Conservation (phyloP, 768 basidiomycete genomes). For the Dacryopinax spathularia region DNA sequence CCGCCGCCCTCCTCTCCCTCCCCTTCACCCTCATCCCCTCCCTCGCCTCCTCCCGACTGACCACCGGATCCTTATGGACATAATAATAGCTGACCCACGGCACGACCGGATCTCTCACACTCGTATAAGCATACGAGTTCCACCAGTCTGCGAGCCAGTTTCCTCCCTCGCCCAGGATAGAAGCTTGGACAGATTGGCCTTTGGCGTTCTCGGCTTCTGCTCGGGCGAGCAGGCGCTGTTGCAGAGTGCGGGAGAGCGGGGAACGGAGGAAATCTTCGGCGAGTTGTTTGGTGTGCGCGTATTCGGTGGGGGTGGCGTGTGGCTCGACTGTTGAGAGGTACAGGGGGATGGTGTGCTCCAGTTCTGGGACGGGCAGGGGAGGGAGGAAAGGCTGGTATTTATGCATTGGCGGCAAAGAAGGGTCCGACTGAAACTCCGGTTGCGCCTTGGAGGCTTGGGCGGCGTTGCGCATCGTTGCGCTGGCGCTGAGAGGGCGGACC, state of each 20-base stretch:
- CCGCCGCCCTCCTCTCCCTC: slow-evolving; percentile 65
- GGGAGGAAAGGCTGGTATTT: slow-evolving; percentile 21
- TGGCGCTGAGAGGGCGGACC: too few relatives aligned
- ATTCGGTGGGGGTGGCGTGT: slow-evolving; percentile 51
- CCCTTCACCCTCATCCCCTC: slow-evolving; percentile 14
- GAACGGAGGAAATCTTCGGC: slow-evolving; percentile 59
- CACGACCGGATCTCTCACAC: slow-evolving; percentile 78
- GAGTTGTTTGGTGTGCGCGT: slow-evolving; percentile 39
- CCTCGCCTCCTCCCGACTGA: slow-evolving; percentile 31
- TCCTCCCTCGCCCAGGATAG: slow-evolving; percentile 16
- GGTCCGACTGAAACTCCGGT: slow-evolving; percentile 7
- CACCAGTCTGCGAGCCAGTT: slow-evolving; percentile 99
- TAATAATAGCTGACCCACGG: slow-evolving; percentile 94
- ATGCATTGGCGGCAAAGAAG: slow-evolving; percentile 10
- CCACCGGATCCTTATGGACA: slow-evolving; percentile 59
- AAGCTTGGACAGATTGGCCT: slow-evolving; percentile 14
- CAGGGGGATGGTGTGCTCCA: slow-evolving; percentile 68
- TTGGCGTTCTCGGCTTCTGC: slow-evolving; percentile 40
- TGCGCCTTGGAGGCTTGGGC: neutral
- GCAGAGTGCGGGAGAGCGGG: slow-evolving; percentile 54
- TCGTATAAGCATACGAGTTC: slow-evolving; percentile 58
- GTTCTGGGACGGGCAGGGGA: slow-evolving; percentile 65
- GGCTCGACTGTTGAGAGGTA: slow-evolving; percentile 80
- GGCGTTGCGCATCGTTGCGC: neutral
- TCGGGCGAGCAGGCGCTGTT: slow-evolving; percentile 60